These are phyloP conservation scores for Polygonum aviculare DNA, from an alignment of 148 eudicot species.

Conservation along the genomic window DNA sequence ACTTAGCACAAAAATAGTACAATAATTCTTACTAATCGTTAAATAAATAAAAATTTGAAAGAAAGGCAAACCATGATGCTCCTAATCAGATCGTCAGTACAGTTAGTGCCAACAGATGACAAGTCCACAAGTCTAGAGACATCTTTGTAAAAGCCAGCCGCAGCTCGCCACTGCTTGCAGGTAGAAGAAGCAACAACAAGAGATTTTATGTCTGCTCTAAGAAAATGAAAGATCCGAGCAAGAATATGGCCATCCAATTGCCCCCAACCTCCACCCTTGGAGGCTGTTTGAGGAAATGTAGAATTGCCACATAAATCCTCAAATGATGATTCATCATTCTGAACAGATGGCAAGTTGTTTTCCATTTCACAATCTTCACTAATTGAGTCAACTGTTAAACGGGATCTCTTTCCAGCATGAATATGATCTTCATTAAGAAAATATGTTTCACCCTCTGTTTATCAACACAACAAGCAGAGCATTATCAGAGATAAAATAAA, in stretches of 20 bases:
- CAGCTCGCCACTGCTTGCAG: slow-evolving; percentile 87
- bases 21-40: neutral
- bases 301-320: slow-evolving; percentile 59
- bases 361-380: slow-evolving; percentile 42
- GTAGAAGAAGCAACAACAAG: slow-evolving; percentile 57
- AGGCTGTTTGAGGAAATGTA: slow-evolving; percentile 32
- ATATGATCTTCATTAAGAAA: slow-evolving; percentile 24
- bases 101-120: slow-evolving; percentile 45
- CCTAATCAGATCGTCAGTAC: slow-evolving; percentile 50
- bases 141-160: slow-evolving; percentile 52
- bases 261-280: slow-evolving; percentile 58
- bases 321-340: slow-evolving; percentile 41
- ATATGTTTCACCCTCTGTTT: slow-evolving; percentile 25
- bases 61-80: slow-evolving; percentile 49
- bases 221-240: slow-evolving; percentile 84
- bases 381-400: slow-evolving; percentile 36
- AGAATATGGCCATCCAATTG: slow-evolving; percentile 64
- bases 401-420: slow-evolving; percentile 53
- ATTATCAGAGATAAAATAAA: slow-evolving; percentile 7
- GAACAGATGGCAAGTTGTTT: slow-evolving; percentile 23
- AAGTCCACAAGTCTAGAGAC: slow-evolving; percentile 57
- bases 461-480: slow-evolving; percentile 5
- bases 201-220: slow-evolving; percentile 70
- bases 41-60: neutral
- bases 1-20: neutral